Base-by-base conservation (phyloP, 1,139 yeast species). In the Sporopachydermia cereana region DNA sequence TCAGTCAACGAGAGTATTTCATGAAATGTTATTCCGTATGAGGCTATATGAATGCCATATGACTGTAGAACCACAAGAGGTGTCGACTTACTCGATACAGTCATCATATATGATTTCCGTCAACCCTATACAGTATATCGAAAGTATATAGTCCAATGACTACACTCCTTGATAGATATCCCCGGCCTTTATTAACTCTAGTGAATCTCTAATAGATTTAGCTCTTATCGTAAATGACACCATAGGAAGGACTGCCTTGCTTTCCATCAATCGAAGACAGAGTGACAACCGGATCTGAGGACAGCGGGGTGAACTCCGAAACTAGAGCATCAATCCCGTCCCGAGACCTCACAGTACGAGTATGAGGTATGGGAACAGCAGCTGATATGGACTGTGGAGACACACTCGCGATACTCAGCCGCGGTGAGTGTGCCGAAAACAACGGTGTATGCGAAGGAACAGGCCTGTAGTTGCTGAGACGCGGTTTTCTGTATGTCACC, bases 401-500 rank as follows among this genome's bases (percentile, higher is more conserved):
- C 29, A 25, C 29, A 7, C 7, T 7, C 29, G 12, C 29, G 29
- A 14, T 14, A 25, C 29, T 7, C 12, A 34, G 9, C 18, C 9
- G 20, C 9, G 39, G 39, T 7, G 22, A 16, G 9, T 12, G 9
- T 7, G 39, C 18, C 5, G 39, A 9, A 12, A 34, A 16, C 5
- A 16, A 12, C 22, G 39, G 39, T 16, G 22, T 20, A 20, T 34
- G 39, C 18, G 39, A 9, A n/a, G 39, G 17, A 34, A 34, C 39
- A 12, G 39, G 20, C 17, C 17, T 5, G 17, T 34, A 34, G n/a
- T 5, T 21, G 22, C 18, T 16, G n/a, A 34, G 18, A 7, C 39
- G 39, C 9, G 39, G 39, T n/a, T 34, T 34, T 16, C 61, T 59
- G 49, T 64, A 68, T 41, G 59, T 48, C 49, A 57, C 54, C 46